Evolutionary conservation across 108 stramenopile species (phyloP).

Genomic region (Pinguiococcus pyrenoidosus): DNA sequence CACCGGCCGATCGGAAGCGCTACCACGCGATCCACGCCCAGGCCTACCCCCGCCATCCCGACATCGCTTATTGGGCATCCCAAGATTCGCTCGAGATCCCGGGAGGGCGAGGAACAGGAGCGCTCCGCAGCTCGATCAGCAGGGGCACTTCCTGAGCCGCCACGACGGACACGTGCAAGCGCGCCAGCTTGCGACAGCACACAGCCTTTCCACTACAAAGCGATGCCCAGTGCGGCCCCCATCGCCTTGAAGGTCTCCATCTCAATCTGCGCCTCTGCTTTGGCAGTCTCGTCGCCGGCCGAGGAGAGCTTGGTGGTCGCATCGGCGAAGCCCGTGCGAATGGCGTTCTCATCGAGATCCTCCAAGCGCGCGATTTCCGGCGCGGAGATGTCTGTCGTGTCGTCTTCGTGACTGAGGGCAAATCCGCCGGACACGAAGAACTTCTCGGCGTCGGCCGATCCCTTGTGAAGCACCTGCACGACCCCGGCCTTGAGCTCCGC

Average conservation of each 20-base stretch:
- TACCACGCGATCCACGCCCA: no score
- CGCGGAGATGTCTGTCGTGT: conserved; percentile 77
- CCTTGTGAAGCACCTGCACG: conserved; percentile 70
- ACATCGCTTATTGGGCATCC: no score
- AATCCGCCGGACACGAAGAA: conserved; percentile 93
- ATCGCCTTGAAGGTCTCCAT: conserved; percentile 84
- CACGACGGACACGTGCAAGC: conserved; percentile 34
- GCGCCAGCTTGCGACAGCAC: conserved; percentile 21
- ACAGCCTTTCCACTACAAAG: conserved; percentile 47
- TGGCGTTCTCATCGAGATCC: conserved; percentile 70
- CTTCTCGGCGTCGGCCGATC: conserved; percentile 61
- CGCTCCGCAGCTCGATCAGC: no score
- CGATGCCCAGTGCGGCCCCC: conserved; percentile 65
- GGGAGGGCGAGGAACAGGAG: no score
- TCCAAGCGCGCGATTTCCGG: conserved; percentile 89
- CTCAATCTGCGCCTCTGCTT: conserved; percentile 83
- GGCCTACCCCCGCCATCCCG: no score
- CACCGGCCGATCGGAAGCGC: no score
- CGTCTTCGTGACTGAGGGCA: conserved; percentile 74
- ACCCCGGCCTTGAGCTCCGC: conserved; percentile 91
- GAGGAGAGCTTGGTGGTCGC: conserved; percentile 16
- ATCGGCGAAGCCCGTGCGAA: conserved; percentile 54
- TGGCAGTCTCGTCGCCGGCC: conserved; percentile 2
- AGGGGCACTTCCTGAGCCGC: no score
- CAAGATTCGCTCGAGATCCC: no score